These are phyloP conservation scores for Kwoniella dejecticola DNA, from an alignment of 768 basidiomycete species.

Conservation along the genomic window DNA sequence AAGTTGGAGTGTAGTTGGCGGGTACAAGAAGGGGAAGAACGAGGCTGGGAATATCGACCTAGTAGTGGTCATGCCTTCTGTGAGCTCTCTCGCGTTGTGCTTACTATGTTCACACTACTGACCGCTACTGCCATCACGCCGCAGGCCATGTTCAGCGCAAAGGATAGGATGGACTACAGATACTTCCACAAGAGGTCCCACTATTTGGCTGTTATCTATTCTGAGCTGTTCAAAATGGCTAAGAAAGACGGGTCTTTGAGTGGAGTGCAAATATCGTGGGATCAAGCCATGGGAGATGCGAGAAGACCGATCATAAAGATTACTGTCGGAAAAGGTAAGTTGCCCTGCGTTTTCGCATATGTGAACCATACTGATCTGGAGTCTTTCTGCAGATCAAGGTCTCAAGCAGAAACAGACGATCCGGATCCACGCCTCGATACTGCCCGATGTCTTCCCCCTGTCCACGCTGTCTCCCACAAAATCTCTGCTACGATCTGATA, in stretches of 20 bases:
- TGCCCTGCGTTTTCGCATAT: not conserved
- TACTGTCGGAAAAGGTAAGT: constrained; percentile 46
- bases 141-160: constrained; percentile 80
- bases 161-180: constrained; percentile 84
- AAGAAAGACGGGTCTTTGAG: constrained; percentile 24
- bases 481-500: constrained; percentile 63
- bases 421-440: constrained; percentile 71
- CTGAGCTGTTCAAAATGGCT: constrained; percentile 58
- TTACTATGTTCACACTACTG: no score
- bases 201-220: constrained; percentile 78
- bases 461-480: constrained; percentile 68
- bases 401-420: constrained; percentile 69
- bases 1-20: constrained; percentile 79
- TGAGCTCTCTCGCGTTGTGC: constrained; percentile 56
- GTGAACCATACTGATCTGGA: not conserved
- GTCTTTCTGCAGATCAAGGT: constrained; percentile 31
- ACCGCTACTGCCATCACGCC: no score
- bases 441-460: constrained; percentile 62
- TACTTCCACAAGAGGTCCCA: constrained; percentile 91
- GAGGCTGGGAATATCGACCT: constrained; percentile 71
- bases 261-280: constrained; percentile 38
- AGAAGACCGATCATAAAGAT: constrained; percentile 41
- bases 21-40: constrained; percentile 70
- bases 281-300: constrained; percentile 26
- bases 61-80: constrained; percentile 82